A percentile compares a stretch with the other conserved stretches of the same genome.
Conservation (phyloP, 768 basidiomycete species). For the Leccinum aurantiacum region DNA sequence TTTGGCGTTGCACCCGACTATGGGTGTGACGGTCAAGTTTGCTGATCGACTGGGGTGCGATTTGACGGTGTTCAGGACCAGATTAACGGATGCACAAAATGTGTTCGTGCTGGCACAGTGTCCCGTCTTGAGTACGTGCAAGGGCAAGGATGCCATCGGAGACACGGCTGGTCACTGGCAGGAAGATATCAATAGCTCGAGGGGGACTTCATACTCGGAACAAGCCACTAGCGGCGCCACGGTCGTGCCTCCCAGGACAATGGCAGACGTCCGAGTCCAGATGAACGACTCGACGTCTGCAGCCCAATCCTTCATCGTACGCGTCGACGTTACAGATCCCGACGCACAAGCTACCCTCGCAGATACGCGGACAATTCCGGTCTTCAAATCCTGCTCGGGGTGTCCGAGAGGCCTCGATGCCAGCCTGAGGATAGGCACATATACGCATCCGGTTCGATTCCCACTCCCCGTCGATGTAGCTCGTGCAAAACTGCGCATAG, state of each 20-base stretch:
- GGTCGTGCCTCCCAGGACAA: background rate
- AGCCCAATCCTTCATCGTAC: slow-evolving; percentile 14
- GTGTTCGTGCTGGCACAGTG: slow-evolving; percentile 20
- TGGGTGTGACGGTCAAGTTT: slow-evolving; percentile 9
- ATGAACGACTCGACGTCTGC: slow-evolving; percentile 10
- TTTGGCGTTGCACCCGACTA: slow-evolving; percentile 16
- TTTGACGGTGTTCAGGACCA: slow-evolving; percentile 20
- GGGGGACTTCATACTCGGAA: background rate
- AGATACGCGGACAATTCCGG: slow-evolving; percentile 7
- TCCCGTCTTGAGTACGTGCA: slow-evolving; percentile 11
- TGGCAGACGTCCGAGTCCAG: slow-evolving; percentile 7
- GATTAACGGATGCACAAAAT: slow-evolving; percentile 8
- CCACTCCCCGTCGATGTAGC: slow-evolving; percentile 46
- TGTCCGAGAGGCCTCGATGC: slow-evolving; percentile 1
- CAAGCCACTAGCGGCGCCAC: background rate
- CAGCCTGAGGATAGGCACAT: slow-evolving; percentile 13
- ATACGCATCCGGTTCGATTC: slow-evolving; percentile 32
- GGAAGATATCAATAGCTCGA: background rate
- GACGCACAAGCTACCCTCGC: slow-evolving; percentile 13
- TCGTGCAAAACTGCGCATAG: slow-evolving; percentile 43
- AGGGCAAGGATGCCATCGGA: background rate
- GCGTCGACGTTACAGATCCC: slow-evolving; percentile 22
- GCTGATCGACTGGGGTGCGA: slow-evolving; percentile 9
- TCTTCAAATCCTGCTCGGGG: background rate
- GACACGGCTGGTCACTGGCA: slow-evolving; percentile 6